Conservation (phyloP, 23 red algal species). For the Chondrus crispus region DNA sequence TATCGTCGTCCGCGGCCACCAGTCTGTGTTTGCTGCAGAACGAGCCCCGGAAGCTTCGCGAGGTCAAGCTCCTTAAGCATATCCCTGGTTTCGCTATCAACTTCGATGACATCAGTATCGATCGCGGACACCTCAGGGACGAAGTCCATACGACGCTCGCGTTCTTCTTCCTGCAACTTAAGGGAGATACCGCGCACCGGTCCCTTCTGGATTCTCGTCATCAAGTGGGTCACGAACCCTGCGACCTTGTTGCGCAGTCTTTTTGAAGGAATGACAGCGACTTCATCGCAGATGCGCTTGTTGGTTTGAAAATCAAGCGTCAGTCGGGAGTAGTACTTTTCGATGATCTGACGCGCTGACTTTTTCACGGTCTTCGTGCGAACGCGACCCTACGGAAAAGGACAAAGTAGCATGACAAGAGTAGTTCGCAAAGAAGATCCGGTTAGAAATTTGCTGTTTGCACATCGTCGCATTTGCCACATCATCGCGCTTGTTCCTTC, state of each 20-base stretch:
- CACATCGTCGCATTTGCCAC: too few species aligned
- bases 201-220: slow-evolving; percentile 95
- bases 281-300: slow-evolving; percentile 99
- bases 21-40: slow-evolving; percentile 46
- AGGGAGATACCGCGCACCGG: slow-evolving; percentile 98
- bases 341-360: slow-evolving; percentile 93
- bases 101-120: slow-evolving; percentile 84
- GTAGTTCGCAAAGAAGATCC: background rate
- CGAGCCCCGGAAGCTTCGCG: slow-evolving; percentile 72
- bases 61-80: slow-evolving; percentile 90
- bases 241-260: slow-evolving; percentile 97
- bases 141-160: slow-evolving; percentile 99
- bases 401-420: background rate
- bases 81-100: slow-evolving; percentile 87
- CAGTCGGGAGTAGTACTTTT: slow-evolving; percentile 98
- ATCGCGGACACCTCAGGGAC: slow-evolving; percentile 95
- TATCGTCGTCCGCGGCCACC: slow-evolving; percentile 33
- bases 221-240: slow-evolving; percentile 97
- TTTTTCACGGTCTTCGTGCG: slow-evolving; percentile 99
- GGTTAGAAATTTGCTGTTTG: background rate
- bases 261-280: slow-evolving; percentile 97
- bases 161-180: slow-evolving; percentile 99
- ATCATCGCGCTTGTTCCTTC: too few species aligned
- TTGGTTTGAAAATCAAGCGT: slow-evolving; percentile 99
- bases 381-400: slow-evolving; percentile 83